Conservation (phyloP, 2,329 filamentous ascomycete species). For the Trichoderma sp. region DNA sequence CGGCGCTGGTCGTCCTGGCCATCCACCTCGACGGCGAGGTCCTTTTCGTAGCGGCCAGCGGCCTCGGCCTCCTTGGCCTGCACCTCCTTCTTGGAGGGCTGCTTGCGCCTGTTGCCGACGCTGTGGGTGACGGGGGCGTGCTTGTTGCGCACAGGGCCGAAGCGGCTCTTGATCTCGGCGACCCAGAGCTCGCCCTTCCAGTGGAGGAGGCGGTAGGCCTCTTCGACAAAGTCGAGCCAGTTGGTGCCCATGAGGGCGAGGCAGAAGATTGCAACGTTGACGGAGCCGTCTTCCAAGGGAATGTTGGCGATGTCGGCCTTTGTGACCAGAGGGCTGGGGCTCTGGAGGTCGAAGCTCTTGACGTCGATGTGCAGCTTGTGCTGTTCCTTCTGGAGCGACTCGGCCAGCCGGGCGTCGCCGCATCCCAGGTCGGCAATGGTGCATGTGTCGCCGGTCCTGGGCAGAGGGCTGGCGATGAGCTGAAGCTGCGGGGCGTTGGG, state of each 20-base stretch:
- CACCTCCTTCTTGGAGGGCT: slow-evolving; percentile 47
- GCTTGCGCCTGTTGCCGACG: slow-evolving; percentile 60
- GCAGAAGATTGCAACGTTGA: slow-evolving; percentile 92
- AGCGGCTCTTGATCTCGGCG: slow-evolving; percentile 93
- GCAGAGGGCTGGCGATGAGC: slow-evolving; percentile 54
- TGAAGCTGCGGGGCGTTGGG: slow-evolving; percentile 33
- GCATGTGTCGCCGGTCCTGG: slow-evolving; percentile 70
- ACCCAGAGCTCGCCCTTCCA: slow-evolving; percentile 98
- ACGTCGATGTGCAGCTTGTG: slow-evolving; percentile 72
- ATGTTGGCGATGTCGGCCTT: slow-evolving; percentile 86
- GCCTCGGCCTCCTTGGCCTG: slow-evolving; percentile 49
- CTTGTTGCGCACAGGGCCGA: slow-evolving; percentile 49
- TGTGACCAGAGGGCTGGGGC: slow-evolving; percentile 74
- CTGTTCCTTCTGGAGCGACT: slow-evolving; percentile 62
- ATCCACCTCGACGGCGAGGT: slow-evolving; percentile 71
- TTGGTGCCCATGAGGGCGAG: slow-evolving; percentile 98
- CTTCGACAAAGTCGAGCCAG: slow-evolving; percentile 95
- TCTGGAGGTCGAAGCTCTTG: slow-evolving; percentile 84
- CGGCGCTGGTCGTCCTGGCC: slow-evolving; percentile 62
- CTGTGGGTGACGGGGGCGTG: slow-evolving; percentile 62
- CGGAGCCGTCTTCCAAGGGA: slow-evolving; percentile 70
- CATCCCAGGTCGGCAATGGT: slow-evolving; percentile 91
- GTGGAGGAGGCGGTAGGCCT: slow-evolving; percentile 87
- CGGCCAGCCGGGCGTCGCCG: slow-evolving; percentile 82
- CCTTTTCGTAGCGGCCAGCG: slow-evolving; percentile 52